phyloP scores from a whole-genome alignment of 2,329 filamentous ascomycete species.

The Chaetothyriales sp. region DNA sequence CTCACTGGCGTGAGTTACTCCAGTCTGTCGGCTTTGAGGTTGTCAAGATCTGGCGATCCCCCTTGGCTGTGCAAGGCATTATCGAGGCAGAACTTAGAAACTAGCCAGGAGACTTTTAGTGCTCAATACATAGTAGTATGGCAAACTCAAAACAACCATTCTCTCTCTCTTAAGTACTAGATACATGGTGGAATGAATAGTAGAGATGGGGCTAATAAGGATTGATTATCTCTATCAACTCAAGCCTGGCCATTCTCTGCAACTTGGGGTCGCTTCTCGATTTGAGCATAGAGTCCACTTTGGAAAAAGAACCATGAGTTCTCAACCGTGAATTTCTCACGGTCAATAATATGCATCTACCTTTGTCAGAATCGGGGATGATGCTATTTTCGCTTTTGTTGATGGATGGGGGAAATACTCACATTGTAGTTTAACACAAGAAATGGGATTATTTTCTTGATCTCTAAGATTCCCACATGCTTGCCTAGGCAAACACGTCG shows the following conservation, averaged over 20 bases:
- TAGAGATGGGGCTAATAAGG: no score
- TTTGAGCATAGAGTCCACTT: background rate
- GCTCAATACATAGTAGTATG: no score
- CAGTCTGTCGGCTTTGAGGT: constrained; percentile 10
- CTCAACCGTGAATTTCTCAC: background rate
- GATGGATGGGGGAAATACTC: constrained; percentile 4
- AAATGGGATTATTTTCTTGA: constrained; percentile 15
- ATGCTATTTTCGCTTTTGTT: no score
- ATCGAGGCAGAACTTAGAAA: constrained; percentile 3
- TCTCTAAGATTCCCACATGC: constrained; percentile 15
- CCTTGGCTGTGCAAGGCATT: constrained; percentile 1
- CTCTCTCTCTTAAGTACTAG: no score
- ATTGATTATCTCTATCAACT: no score
- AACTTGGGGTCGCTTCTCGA: background rate
- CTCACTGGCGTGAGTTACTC: constrained; percentile 15
- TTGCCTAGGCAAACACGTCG: constrained; percentile 7
- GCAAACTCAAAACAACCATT: no score
- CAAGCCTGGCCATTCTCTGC: background rate
- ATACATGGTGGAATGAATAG: no score
- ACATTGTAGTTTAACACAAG: constrained; percentile 16
- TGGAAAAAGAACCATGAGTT: background rate
- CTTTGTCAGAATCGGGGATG: no score
- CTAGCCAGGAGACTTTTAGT: background rate
- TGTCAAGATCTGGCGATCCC: constrained; percentile 5
- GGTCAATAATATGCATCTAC: background rate